Evolutionary conservation across 345 rosid species (phyloP), one percentile per base, ranked within the genome.

Genomic region (Brassica carinata): DNA sequence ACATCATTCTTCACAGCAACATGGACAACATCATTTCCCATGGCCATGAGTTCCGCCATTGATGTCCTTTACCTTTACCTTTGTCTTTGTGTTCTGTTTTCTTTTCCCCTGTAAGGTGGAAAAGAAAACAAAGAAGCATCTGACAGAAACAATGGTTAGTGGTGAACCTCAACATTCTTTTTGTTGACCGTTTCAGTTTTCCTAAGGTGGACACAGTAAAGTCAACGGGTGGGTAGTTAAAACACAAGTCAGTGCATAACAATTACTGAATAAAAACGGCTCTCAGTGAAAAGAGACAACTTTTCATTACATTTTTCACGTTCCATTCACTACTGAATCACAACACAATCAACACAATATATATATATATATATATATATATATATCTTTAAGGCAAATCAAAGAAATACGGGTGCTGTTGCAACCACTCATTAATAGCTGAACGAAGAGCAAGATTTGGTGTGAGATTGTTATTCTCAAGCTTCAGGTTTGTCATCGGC

Each of bases 371-470:
- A 74, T 67, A 8, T 34, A 36, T 36, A 7, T 36, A 33, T 33
- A 33, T 33, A 1, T 18, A 64, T 71, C 40, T 31, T 59, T 40
- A 81, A 36, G 62, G 30, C 72, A 40, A 34, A 76, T 76, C 76
- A 71, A 1, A 14, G 57, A 38, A 27, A 38, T 31, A 45, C 8
- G 75, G 85, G 19, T 80, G 79, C 31, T 77, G 81, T 64, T 85
- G 84, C 83, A 81, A 65, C 96, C 92, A 86, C 61, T 90, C 93
- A 67, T 77, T 90, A 67, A 94, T 88, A 8, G 90, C 88, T 1
- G 96, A 89, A 31, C 96, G 96, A 72, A 89, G 90, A n/a, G 87
- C 80, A 63, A 9, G 87, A 84, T 90, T 94, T 14, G 91, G 95
- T 65, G 85, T 76, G 33, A 90, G 96, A 72, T 81, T 79, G 33